Evolutionary conservation across 1,284 basidiomycete species (phyloP).

Genomic region (Ceratobasidium sp.): DNA sequence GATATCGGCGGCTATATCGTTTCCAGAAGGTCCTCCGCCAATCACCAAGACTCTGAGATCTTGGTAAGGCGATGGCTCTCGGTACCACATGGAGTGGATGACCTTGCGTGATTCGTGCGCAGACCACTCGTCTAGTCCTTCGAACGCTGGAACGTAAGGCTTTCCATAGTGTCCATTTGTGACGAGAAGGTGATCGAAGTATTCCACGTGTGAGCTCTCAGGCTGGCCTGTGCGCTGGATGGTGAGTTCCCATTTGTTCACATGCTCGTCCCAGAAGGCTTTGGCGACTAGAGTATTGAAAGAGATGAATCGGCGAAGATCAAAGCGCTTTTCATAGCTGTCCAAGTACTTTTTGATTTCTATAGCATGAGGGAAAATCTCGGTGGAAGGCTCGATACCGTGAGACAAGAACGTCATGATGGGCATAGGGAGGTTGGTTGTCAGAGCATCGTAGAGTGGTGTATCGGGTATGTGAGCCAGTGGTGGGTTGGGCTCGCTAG

Average conservation of each 20-base stretch:
- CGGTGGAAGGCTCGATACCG: constrained; percentile 72
- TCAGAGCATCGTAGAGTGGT: constrained; percentile 77
- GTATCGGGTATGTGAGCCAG: constrained; percentile 53
- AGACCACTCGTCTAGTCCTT: constrained; percentile 69
- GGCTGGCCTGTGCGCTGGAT: constrained; percentile 43
- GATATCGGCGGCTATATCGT: constrained; percentile 68
- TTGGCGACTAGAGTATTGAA: constrained; percentile 53
- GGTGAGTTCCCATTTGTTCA: constrained; percentile 57
- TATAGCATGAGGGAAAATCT: constrained; percentile 69
- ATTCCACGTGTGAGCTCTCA: background rate
- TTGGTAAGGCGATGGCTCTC: constrained; percentile 58
- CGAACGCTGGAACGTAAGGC: constrained; percentile 68
- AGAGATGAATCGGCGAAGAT: constrained; percentile 64
- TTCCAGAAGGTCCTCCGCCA: constrained; percentile 75
- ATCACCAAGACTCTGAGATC: constrained; percentile 70
- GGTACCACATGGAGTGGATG: constrained; percentile 73
- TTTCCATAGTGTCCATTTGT: constrained; percentile 77
- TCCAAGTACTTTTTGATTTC: constrained; percentile 73
- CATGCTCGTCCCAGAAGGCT: constrained; percentile 53
- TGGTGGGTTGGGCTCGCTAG: background rate
- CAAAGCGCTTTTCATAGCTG: constrained; percentile 67
- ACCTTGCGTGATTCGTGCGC: constrained; percentile 52
- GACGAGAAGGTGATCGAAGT: constrained; percentile 71
- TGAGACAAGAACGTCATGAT: constrained; percentile 73
- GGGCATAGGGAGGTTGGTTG: constrained; percentile 79